These are phyloP conservation scores for Oehlia diaphana DNA, from an alignment of 192 early-diverging fungal genomes.

Conservation along the genomic window DNA sequence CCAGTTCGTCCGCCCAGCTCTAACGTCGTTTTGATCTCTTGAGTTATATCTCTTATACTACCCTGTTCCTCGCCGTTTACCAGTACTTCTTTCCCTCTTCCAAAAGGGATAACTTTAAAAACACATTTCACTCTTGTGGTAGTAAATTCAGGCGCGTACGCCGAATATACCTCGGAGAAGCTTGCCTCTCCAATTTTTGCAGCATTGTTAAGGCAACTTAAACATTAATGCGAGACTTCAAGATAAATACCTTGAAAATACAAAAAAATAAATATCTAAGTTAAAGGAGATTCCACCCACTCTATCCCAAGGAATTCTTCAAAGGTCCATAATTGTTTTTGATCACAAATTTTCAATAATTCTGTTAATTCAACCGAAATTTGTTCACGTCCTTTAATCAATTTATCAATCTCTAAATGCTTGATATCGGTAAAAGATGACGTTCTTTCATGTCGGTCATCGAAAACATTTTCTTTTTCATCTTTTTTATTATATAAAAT, in stretches of 20 bases:
- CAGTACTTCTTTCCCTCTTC: conserved; percentile 40
- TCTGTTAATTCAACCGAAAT: not conserved
- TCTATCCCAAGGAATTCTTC: conserved; percentile 17
- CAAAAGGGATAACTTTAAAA: conserved; percentile 84
- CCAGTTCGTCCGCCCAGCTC: conserved; percentile 52
- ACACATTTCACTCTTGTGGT: conserved; percentile 49
- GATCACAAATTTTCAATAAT: not conserved
- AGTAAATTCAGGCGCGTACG: conserved; percentile 37
- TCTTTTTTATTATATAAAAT: too few relatives aligned
- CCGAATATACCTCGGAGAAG: conserved; percentile 78
- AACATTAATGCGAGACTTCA: not conserved
- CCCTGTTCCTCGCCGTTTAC: conserved; percentile 48
- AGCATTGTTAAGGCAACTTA: not conserved
- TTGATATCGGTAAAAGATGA: not conserved
- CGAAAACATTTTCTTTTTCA: not conserved
- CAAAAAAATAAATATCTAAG: not conserved
- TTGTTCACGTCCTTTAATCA: not conserved
- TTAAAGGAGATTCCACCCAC: not conserved
- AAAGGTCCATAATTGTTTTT: conserved; percentile 12
- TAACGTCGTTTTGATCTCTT: conserved; percentile 63
- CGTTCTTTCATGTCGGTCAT: not conserved
- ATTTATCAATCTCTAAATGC: not conserved
- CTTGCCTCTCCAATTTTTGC: conserved; percentile 84
- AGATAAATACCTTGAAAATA: not conserved
- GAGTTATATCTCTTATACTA: conserved; percentile 56